Evolutionary conservation across 768 basidiomycete genomes (phyloP), one percentile per base, ranked within the genome.

Genomic region (Lyophyllum atratum): DNA sequence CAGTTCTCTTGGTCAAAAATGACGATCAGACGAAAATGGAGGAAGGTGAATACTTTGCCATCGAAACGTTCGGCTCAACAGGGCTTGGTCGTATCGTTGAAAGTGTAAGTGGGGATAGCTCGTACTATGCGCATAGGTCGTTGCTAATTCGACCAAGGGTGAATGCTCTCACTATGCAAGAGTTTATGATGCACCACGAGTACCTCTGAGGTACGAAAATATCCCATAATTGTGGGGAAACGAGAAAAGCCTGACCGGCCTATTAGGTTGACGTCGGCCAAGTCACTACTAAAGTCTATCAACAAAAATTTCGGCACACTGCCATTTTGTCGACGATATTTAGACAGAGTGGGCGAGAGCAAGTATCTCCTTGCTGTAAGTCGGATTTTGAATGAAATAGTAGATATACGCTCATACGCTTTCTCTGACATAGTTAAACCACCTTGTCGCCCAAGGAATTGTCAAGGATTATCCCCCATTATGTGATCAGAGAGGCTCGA

Each of bases 41-140:
- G 68, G 97, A 99, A 73, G 97, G 95, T 39, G 97, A 98, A 66
- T 98, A 98, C 69, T 99, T 93, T 70, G 97, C 97, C 9, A 96
- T 99, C 54, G 97, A 99, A 73, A 99, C 97, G 1, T 99, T 99
- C 70, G 97, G 97, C 11, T 92, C 91, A n/a, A 98, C 96, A 0
- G 96, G 97, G 15, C 81, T 89, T 40, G 97, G 95, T 8, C 80
- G 85, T 24, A 92, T 97, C 21, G 80, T 92, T 15, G 96, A 98
- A 66, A 82, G 81, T 59, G 93, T 92, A 63, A 64, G 76, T 68
- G 14, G 42, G 28, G 3, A 5, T 43, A 5, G 17, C 60, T 45
- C 28, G 28, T 29, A 33, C 21, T 31, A 21, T 19, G 28, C 17
- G 55, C 21, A 33, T 45, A 54, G 26, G 46, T 37, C 11, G 21